These are phyloP conservation scores for Sorghum bicolor DNA, from an alignment of 176 grass and related monocot species.

Conservation along the genomic window DNA sequence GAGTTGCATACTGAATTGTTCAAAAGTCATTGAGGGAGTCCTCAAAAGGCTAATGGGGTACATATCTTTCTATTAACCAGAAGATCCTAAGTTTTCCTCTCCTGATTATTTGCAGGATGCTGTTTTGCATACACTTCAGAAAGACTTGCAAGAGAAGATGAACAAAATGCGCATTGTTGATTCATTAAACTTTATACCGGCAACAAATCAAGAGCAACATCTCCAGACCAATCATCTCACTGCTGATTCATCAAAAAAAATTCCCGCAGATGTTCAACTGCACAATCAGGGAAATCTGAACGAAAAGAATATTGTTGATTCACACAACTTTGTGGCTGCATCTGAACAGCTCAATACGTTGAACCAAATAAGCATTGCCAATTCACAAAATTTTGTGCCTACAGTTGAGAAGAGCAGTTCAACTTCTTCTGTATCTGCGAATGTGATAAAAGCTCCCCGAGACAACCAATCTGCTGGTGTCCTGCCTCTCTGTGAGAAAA, in stretches of 20 bases:
- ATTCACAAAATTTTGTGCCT: slow-evolving; percentile 45
- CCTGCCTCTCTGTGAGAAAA: slow-evolving; percentile 32
- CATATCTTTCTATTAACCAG: slow-evolving; percentile 12
- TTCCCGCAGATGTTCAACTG: slow-evolving; percentile 20
- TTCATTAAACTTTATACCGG: slow-evolving; percentile 44
- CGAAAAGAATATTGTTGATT: slow-evolving; percentile 27
- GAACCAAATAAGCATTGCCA: slow-evolving; percentile 26
- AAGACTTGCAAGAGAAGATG: slow-evolving; percentile 54
- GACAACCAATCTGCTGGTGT: slow-evolving; percentile 41
- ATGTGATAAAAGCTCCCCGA: slow-evolving; percentile 34
- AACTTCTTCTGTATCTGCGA: slow-evolving; percentile 61
- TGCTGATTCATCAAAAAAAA: slow-evolving; percentile 22
- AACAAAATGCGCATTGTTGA: slow-evolving; percentile 51
- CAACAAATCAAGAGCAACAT: slow-evolving; percentile 26
- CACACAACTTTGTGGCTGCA: slow-evolving; percentile 32
- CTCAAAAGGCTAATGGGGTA: slow-evolving; percentile 7
- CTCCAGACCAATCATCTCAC: slow-evolving; percentile 21
- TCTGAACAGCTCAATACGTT: slow-evolving; percentile 11
- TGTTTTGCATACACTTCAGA: slow-evolving; percentile 47
- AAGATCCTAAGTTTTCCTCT: background rate
- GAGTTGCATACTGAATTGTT: slow-evolving; percentile 2
- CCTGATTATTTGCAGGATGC: slow-evolving; percentile 42
- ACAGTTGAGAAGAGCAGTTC: slow-evolving; percentile 46
- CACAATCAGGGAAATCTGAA: slow-evolving; percentile 13
- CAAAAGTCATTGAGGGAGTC: slow-evolving; percentile 1